Percentiles rank a stretch among this genome's conserved stretches.
Conservation (phyloP, 148 eudicot species). For the Camellia sinensis region DNA sequence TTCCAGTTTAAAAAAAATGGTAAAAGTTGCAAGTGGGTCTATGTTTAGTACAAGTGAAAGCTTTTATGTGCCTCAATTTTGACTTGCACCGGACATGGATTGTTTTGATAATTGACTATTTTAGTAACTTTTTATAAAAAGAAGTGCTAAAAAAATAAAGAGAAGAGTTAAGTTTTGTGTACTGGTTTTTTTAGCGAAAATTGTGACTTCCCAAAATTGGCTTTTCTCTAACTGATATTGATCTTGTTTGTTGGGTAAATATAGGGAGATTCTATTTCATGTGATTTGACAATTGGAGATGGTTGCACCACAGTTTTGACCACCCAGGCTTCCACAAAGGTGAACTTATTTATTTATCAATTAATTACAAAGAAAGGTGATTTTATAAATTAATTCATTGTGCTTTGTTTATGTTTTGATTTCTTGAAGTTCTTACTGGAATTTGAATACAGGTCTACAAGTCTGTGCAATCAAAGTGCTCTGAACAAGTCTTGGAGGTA, state of each 20-base stretch:
- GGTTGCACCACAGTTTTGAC: conserved; percentile 87
- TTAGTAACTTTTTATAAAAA: too few species aligned
- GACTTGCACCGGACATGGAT: too few species aligned
- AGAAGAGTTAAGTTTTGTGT: too few species aligned
- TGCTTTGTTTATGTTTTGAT: not conserved
- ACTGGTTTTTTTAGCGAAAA: too few species aligned
- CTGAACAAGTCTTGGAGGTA: conserved; percentile 79
- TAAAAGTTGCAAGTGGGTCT: too few species aligned
- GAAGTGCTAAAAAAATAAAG: too few species aligned
- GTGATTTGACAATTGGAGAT: conserved; percentile 64
- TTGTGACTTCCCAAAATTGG: too few species aligned
- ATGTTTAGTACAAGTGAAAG: too few species aligned
- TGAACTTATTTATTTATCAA: conserved; percentile 7
- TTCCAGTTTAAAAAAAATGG: too few species aligned
- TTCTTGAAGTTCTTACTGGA: not conserved
- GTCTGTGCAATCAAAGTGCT: conserved; percentile 64
- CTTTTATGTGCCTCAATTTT: too few species aligned
- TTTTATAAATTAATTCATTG: not conserved
- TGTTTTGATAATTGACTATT: too few species aligned
- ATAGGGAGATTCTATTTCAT: conserved; percentile 75
- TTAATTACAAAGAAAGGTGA: not conserved
- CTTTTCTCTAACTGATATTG: not conserved
- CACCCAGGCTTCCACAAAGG: conserved; percentile 97
- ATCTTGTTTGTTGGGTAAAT: not conserved
- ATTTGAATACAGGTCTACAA: conserved; percentile 61